A percentile compares a stretch with the other conserved stretches of the same genome.
These are phyloP conservation scores for Suillus plorans DNA, from an alignment of 768 basidiomycete genomes.

Conservation along the genomic window DNA sequence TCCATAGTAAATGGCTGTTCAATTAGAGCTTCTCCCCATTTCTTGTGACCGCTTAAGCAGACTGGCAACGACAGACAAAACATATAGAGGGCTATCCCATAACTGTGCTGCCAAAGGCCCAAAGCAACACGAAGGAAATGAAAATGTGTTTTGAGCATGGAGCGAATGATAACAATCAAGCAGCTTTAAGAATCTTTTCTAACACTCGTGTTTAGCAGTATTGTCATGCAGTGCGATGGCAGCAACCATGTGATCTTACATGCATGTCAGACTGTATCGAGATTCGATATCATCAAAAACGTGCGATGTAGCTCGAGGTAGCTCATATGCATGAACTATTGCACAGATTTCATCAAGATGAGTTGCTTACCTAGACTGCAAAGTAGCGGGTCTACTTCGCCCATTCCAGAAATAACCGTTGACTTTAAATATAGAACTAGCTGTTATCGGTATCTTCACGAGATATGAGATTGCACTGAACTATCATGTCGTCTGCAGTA, in stretches of 20 bases:
- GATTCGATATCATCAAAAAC: not conserved
- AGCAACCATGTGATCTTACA: not conserved
- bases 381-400: not conserved
- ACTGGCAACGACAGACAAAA: not conserved
- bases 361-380: not conserved
- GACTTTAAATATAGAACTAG: not conserved
- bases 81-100: not conserved
- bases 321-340: not conserved
- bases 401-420: not conserved
- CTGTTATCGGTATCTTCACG: not conserved
- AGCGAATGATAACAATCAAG: not conserved
- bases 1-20: not conserved
- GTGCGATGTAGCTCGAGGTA: not conserved
- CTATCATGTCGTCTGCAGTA: conserved; percentile 16
- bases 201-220: not conserved
- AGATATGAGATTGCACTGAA: not conserved
- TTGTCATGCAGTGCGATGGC: not conserved
- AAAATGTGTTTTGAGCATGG: not conserved
- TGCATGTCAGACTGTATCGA: not conserved
- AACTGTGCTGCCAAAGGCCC: not conserved
- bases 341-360: no score
- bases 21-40: not conserved
- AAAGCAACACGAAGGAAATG: not conserved
- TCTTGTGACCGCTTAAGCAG: not conserved
- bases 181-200: not conserved